These are phyloP conservation scores for Apiotrichum montevideense DNA, from an alignment of 1,284 basidiomycete species.

Conservation along the genomic window DNA sequence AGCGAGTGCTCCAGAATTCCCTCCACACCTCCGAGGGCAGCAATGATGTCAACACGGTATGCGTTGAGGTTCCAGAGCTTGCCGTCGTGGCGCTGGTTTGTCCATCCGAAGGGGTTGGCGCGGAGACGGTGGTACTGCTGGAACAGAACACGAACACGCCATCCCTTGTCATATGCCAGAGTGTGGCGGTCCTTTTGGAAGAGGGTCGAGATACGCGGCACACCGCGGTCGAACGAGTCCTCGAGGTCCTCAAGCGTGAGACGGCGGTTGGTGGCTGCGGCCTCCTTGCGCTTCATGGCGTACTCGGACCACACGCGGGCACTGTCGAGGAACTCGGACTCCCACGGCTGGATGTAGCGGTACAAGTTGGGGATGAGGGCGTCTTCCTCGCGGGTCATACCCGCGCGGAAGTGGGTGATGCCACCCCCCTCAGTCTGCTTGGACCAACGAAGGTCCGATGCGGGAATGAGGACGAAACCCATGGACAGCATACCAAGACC, in stretches of 20 bases:
- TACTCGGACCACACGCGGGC: slow-evolving; percentile 99
- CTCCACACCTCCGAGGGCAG: slow-evolving; percentile 80
- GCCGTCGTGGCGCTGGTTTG: slow-evolving; percentile 93
- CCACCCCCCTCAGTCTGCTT: slow-evolving; percentile 95
- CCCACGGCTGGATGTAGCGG: slow-evolving; percentile 97
- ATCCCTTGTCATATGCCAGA: slow-evolving; percentile 94
- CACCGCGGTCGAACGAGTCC: slow-evolving; percentile 94
- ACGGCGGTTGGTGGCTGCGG: slow-evolving; percentile 92
- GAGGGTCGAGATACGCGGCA: slow-evolving; percentile 56
- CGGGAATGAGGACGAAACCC: slow-evolving; percentile 97
- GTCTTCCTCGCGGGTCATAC: slow-evolving; percentile 92
- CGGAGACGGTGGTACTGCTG: slow-evolving; percentile 82
- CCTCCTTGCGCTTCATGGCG: slow-evolving; percentile 98
- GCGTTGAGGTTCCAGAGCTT: slow-evolving; percentile 98
- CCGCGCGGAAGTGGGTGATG: slow-evolving; percentile 92
- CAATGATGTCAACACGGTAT: slow-evolving; percentile 97
- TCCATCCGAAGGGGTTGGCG: slow-evolving; percentile 98
- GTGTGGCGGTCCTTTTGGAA: slow-evolving; percentile 92
- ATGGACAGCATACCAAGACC: slow-evolving; percentile 99
- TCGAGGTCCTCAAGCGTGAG: slow-evolving; percentile 93
- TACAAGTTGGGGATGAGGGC: slow-evolving; percentile 95
- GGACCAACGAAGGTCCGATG: slow-evolving; percentile 93
- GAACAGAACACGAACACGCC: slow-evolving; percentile 91
- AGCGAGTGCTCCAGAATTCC: slow-evolving; percentile 93
- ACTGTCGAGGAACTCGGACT: slow-evolving; percentile 96